A percentile compares a stretch with the other conserved stretches of the same genome.
Conservation (phyloP, 1,139 yeast genomes). For the Suhomyces taliae region DNA sequence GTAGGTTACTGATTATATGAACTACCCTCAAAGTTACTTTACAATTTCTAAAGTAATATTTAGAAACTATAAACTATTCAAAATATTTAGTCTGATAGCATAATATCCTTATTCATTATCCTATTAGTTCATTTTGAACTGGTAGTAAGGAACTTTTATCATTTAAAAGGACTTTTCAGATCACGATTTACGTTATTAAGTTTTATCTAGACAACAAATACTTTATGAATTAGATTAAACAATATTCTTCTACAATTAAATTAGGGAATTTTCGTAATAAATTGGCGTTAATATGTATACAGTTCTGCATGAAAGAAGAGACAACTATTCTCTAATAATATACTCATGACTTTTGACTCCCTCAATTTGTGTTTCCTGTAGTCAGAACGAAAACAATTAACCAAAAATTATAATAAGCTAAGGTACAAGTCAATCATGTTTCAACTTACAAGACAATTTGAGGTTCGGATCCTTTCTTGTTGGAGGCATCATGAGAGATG, state of each 20-base stretch:
- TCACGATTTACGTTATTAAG: no score
- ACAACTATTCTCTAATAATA: conserved; percentile 4
- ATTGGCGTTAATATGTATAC: conserved; percentile 12
- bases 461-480: conserved; percentile 44
- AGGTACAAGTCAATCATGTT: background rate
- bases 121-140: no score
- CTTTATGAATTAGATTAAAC: no score
- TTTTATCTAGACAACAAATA: no score
- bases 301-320: conserved; percentile 5
- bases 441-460: conserved; percentile 37
- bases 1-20: conserved; percentile 27
- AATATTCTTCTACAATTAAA: no score
- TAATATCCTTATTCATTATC: no score
- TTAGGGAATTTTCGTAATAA: conserved; percentile 2
- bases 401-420: background rate
- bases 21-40: no score
- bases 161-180: no score
- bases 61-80: no score
- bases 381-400: conserved; percentile 6
- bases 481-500: conserved; percentile 60
- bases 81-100: no score
- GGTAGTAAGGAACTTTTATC: no score
- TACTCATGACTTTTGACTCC: conserved; percentile 5
- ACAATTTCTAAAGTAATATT: no score
- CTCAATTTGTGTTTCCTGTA: conserved; percentile 7